These are phyloP conservation scores for Aspergillus unguis DNA, from an alignment of 2,329 filamentous ascomycete species.

Conservation along the genomic window DNA sequence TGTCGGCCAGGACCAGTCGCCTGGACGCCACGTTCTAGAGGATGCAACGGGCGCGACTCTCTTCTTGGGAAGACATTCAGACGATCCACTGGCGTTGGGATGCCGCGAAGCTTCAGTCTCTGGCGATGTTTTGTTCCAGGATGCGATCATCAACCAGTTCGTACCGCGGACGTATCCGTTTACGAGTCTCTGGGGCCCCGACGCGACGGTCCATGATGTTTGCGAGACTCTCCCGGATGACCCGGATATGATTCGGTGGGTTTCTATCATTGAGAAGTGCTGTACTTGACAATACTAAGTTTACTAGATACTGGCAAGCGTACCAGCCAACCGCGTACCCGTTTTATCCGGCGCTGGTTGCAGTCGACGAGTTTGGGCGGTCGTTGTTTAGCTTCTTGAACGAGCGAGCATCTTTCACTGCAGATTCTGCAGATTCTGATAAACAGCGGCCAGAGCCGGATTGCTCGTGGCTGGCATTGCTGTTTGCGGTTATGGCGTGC, in stretches of 20 bases:
- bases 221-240: constrained; percentile 23
- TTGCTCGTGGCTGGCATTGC: constrained; percentile 21
- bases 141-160: constrained; percentile 17
- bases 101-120: constrained; percentile 11
- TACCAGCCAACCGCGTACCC: constrained; percentile 20
- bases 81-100: constrained; percentile 18
- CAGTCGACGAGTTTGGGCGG: constrained; percentile 13
- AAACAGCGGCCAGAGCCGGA: constrained; percentile 2
- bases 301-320: constrained; percentile 19
- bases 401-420: constrained; percentile 2
- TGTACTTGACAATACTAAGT: neutral
- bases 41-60: constrained; percentile 24
- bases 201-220: constrained; percentile 15
- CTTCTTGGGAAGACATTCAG: constrained; percentile 22
- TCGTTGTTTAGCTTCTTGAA: constrained; percentile 20
- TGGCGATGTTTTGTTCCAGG: constrained; percentile 11
- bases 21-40: constrained; percentile 20
- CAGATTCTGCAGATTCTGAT: neutral
- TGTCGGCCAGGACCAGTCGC: constrained; percentile 9
- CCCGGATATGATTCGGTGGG: constrained; percentile 22
- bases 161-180: constrained; percentile 23
- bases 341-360: constrained; percentile 20
- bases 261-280: neutral
- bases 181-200: constrained; percentile 23
- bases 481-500: constrained; percentile 24